Evolutionary conservation across 2,329 filamentous ascomycete genomes (phyloP).

Genomic region (Gaeumannomyces tritici): DNA sequence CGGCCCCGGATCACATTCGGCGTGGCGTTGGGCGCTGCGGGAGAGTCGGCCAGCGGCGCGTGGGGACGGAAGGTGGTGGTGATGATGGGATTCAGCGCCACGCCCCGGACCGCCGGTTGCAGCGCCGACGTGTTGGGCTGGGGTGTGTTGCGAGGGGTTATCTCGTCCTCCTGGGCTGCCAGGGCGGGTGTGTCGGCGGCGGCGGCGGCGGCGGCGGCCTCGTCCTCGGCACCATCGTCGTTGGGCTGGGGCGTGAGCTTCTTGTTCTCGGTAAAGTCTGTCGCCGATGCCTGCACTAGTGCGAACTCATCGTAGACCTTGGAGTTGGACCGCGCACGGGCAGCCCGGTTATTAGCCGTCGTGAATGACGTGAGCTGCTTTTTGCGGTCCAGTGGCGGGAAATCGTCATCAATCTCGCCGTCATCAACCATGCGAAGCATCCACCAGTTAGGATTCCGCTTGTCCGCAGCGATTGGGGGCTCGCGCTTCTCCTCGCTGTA

Average conservation of each 20-base stretch:
- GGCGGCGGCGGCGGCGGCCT: conserved; percentile 49
- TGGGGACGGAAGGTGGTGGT: conserved; percentile 50
- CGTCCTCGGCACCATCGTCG: conserved; percentile 32
- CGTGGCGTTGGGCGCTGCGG: conserved; percentile 33
- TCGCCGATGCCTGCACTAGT: conserved; percentile 60
- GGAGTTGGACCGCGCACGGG: conserved; percentile 58
- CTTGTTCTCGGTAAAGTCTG: conserved; percentile 61
- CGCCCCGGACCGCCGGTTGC: conserved; percentile 16
- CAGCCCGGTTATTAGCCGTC: conserved; percentile 65
- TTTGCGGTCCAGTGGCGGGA: conserved; percentile 66
- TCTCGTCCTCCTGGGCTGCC: conserved; percentile 27
- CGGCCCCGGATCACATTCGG: conserved; percentile 46
- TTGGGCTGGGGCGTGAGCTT: conserved; percentile 56
- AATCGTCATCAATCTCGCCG: conserved; percentile 78
- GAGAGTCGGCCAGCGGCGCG: conserved; percentile 46
- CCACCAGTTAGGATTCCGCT: conserved; percentile 74
- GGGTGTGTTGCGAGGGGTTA: conserved; percentile 39
- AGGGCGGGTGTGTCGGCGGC: conserved; percentile 43
- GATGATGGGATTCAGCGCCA: conserved; percentile 47
- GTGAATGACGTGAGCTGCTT: conserved; percentile 71
- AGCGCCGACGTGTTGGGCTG: conserved; percentile 24
- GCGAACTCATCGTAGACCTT: conserved; percentile 79
- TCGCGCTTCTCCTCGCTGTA: conserved; percentile 70
- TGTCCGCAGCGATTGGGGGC: conserved; percentile 53
- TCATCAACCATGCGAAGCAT: conserved; percentile 76